A percentile compares a stretch with the other conserved stretches of the same genome.
Evolutionary conservation across 1,139 yeast species (phyloP).

Genomic region (Zygoascus meyerae): DNA sequence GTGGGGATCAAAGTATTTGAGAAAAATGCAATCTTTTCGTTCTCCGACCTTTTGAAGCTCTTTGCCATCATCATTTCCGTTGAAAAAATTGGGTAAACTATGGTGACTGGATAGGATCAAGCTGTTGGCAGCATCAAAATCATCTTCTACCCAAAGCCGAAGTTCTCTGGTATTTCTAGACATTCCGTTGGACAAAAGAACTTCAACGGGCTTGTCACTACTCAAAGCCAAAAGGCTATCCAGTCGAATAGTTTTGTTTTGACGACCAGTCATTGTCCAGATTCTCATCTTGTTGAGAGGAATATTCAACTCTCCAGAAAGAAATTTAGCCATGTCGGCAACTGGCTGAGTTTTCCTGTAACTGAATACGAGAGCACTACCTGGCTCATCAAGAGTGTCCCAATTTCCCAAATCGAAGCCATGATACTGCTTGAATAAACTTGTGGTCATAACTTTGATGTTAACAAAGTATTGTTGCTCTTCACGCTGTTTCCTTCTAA

Average conservation of each 20-base stretch:
- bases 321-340: slow-evolving; percentile 43
- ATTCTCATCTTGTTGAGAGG: slow-evolving; percentile 45
- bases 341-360: slow-evolving; percentile 56
- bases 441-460: slow-evolving; percentile 49
- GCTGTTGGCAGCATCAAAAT: slow-evolving; percentile 29
- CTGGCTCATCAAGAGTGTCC: slow-evolving; percentile 31
- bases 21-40: slow-evolving; percentile 46
- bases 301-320: slow-evolving; percentile 45
- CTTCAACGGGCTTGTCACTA: slow-evolving; percentile 38
- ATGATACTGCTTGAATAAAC: slow-evolving; percentile 51
- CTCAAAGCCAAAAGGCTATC: slow-evolving; percentile 44
- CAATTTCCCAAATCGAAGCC: slow-evolving; percentile 67
- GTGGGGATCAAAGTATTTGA: slow-evolving; percentile 63
- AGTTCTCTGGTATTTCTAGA: slow-evolving; percentile 25
- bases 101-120: slow-evolving; percentile 2
- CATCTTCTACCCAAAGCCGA: slow-evolving; percentile 43
- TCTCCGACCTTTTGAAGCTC: slow-evolving; percentile 6
- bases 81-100: slow-evolving; percentile 6
- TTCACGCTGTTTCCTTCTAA: slow-evolving; percentile 58
- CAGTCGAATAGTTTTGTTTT: slow-evolving; percentile 68
- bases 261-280: slow-evolving; percentile 63
- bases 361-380: slow-evolving; percentile 49
- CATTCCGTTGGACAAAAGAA: slow-evolving; percentile 33
- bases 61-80: slow-evolving; percentile 4
- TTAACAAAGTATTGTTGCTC: slow-evolving; percentile 73